A percentile compares a stretch with the other conserved stretches of the same genome.
These are phyloP conservation scores for Aaosphaeria arxii DNA, from an alignment of 2,329 filamentous ascomycete species.

Conservation along the genomic window DNA sequence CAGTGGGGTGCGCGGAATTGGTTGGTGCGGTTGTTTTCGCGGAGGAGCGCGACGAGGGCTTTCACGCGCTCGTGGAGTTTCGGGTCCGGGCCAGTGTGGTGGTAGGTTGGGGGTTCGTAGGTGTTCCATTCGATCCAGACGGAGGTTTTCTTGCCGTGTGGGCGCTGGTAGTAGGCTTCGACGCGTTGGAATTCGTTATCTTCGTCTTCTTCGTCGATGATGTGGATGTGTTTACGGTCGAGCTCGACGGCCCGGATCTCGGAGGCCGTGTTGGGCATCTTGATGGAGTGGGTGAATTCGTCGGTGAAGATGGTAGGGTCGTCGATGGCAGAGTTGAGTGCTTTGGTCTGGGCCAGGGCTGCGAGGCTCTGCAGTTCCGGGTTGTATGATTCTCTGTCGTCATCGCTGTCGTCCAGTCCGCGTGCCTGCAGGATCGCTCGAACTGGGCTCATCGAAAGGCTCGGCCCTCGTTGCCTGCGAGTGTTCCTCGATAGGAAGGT, in stretches of 20 bases:
- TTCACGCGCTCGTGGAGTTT: conserved; percentile 29
- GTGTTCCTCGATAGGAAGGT: conserved; percentile 10
- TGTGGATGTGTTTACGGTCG: neutral
- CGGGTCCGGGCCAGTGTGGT: conserved; percentile 15
- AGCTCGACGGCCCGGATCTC: conserved; percentile 22
- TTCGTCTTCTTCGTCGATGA: conserved; percentile 11
- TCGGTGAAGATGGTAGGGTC: conserved; percentile 22
- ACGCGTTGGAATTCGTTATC: conserved; percentile 20
- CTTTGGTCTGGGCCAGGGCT: conserved; percentile 33
- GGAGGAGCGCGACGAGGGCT: conserved; percentile 30
- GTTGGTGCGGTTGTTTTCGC: conserved; percentile 24
- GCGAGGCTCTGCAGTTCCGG: conserved; percentile 18
- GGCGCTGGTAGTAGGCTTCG: conserved; percentile 26
- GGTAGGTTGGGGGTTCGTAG: conserved; percentile 20
- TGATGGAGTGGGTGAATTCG: conserved; percentile 20
- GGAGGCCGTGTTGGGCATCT: conserved; percentile 15
- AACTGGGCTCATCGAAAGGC: conserved; percentile 10
- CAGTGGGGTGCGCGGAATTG: conserved; percentile 34
- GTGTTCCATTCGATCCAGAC: conserved; percentile 41
- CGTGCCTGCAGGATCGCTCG: conserved; percentile 13
- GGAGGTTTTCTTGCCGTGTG: conserved; percentile 10
- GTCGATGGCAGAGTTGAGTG: conserved; percentile 33
- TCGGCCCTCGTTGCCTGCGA: neutral
- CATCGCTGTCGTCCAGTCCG: conserved; percentile 17
- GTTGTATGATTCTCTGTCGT: conserved; percentile 13